Evolutionary conservation across 2,329 filamentous ascomycete genomes (phyloP).

Genomic region (Graphiopsis chlorocephala): DNA sequence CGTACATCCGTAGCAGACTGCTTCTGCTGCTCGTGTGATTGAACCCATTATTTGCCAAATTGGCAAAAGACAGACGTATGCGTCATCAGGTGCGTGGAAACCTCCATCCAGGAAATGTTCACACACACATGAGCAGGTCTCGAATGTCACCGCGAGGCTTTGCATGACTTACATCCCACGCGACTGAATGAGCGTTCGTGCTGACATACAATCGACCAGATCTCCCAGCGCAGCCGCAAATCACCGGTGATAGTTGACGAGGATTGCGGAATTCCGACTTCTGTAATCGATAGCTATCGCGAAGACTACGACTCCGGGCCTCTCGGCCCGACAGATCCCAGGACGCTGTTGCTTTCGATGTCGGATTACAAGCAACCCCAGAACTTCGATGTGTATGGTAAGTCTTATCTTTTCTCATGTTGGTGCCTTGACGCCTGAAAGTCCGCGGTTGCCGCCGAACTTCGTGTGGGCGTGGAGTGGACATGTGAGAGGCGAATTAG

Average conservation of each 20-base stretch:
- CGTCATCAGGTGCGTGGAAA: constrained; percentile 33
- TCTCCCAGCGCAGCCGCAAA: constrained; percentile 17
- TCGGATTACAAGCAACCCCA: constrained; percentile 77
- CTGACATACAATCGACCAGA: constrained; percentile 8
- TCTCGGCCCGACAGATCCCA: constrained; percentile 47
- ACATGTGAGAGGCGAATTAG: constrained; percentile 30
- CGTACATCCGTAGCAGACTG: constrained; percentile 36
- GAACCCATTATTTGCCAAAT: constrained; percentile 28
- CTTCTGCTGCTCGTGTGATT: constrained; percentile 25
- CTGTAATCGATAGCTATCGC: constrained; percentile 32
- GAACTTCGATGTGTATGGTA: constrained; percentile 77
- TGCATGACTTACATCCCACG: constrained; percentile 11
- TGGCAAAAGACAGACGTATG: constrained; percentile 34
- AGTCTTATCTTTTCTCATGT: constrained; percentile 40
- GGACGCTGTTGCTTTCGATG: constrained; percentile 62
- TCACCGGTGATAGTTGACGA: constrained; percentile 35
- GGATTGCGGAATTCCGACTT: constrained; percentile 34
- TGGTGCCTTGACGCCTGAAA: constrained; percentile 5
- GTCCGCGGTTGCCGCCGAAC: constrained; percentile 12
- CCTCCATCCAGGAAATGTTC: constrained; percentile 16
- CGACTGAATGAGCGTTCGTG: background rate
- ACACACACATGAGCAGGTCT: constrained; percentile 13
- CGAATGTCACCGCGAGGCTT: constrained; percentile 1
- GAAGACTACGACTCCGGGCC: constrained; percentile 49
- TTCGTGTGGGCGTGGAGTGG: constrained; percentile 24